A percentile compares a stretch with the other conserved stretches of the same genome.
These are phyloP conservation scores for Cryptococcus hybrid DNA, from an alignment of 1,284 basidiomycete genomes.

Conservation along the genomic window DNA sequence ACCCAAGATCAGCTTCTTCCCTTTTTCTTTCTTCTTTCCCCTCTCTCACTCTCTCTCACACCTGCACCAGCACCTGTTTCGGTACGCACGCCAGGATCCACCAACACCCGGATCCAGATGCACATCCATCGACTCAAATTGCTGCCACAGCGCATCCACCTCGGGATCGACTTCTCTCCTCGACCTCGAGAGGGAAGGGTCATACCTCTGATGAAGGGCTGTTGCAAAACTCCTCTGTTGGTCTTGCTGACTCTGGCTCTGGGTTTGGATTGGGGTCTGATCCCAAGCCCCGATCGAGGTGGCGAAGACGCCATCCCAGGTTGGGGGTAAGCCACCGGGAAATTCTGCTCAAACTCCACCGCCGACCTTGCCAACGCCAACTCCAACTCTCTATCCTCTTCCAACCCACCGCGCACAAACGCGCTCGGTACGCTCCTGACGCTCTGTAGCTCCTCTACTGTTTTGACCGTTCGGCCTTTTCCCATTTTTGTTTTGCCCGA, in stretches of 20 bases:
- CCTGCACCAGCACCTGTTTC: not conserved
- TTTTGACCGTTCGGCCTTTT: conserved; percentile 64
- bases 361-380: conserved; percentile 35
- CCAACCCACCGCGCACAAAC: conserved; percentile 9
- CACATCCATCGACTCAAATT: conserved; percentile 56
- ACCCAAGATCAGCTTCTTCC: conserved; percentile 60
- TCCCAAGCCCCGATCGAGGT: not conserved
- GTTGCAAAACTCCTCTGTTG: conserved; percentile 24
- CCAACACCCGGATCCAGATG: not conserved
- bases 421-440: conserved; percentile 10
- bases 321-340: conserved; percentile 6
- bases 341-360: conserved; percentile 15
- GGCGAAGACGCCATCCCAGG: conserved; percentile 11
- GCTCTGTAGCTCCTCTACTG: conserved; percentile 37
- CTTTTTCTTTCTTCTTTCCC: conserved; percentile 60
- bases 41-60: conserved; percentile 1
- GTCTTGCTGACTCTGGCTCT: not conserved
- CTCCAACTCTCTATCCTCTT: conserved; percentile 36
- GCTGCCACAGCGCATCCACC: conserved; percentile 75
- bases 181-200: conserved; percentile 1
- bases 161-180: conserved; percentile 55
- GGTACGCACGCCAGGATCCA: not conserved
- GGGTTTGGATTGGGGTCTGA: not conserved
- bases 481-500: conserved; percentile 70
- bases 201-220: conserved; percentile 27